Percentiles rank a stretch among this genome's conserved stretches.
Evolutionary conservation across 345 rosid species (phyloP).

Genomic region (Melaleuca alternifolia): DNA sequence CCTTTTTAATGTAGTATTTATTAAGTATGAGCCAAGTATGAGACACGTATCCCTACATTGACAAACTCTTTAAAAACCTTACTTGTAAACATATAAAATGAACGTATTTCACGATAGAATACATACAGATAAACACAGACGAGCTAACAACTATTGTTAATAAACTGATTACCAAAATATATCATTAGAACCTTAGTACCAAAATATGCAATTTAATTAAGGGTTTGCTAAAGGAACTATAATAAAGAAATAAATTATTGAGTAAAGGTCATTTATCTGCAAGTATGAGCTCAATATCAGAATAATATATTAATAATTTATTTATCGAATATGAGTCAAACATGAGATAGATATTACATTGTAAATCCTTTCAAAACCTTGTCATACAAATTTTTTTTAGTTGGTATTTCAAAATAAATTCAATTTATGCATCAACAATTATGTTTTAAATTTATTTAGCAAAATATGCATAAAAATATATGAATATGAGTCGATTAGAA

Average conservation of each 20-base stretch:
- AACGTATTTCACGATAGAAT: background rate
- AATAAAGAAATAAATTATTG: background rate
- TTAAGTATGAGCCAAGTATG: background rate
- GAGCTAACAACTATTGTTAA: background rate
- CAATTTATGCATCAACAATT: background rate
- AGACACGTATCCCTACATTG: background rate
- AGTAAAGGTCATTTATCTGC: background rate
- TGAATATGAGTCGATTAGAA: background rate
- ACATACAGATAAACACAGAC: background rate
- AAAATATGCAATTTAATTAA: background rate
- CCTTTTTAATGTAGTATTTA: background rate
- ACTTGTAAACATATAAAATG: background rate
- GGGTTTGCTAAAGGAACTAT: background rate
- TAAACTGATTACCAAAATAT: background rate
- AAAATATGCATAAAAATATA: background rate
- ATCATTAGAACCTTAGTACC: background rate
- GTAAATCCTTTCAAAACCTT: too few relatives aligned
- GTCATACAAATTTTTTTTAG: background rate
- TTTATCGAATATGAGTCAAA: background rate
- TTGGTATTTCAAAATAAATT: too few relatives aligned
- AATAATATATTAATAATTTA: background rate
- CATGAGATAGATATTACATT: background rate
- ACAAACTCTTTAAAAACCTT: background rate
- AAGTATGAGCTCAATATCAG: background rate
- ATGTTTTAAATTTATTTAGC: too few relatives aligned